Base-by-base conservation (phyloP, 2,329 filamentous ascomycete species). In the Pseudogymnoascus sp. region DNA sequence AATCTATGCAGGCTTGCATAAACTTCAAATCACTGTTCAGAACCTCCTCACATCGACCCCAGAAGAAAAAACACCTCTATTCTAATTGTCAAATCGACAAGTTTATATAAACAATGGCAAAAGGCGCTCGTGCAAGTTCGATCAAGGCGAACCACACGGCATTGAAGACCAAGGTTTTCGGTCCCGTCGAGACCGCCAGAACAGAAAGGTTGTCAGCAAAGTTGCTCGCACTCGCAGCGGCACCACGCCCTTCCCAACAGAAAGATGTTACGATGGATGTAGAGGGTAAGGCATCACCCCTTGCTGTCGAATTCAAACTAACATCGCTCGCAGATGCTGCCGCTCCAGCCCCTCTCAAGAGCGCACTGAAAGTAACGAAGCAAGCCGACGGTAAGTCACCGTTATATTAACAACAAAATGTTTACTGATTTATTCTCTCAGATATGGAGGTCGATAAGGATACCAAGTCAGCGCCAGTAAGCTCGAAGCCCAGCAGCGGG, bases 141-240 rank as follows among this genome's bases (percentile, higher is more conserved):
- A 85, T 81, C 69, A 97, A 97, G 79, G 81, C 82, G 70, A 97
- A 97, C 79, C 91, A 91, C 77, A 81, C 83, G 68, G 87, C 84
- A 69, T 82, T 96, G 66, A 92, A 92, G 74, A 80, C 83, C 66
- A 85, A 84, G 66, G 88, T 97, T 66, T 97, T 96, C 75, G 90
- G 88, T 1, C 93, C 93, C 14, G 85, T 86, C 61, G 90, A 93
- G 73, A 78, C 82, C 68, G 91, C 89, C 50, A 84, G 93, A 68
- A 87, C 86, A 60, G 87, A 92, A 75, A 87, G 93, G 66, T 83
- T 97, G 36, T 91, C 90, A 38, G 88, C 89, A 64, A 96, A 94
- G 76, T 80, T 97, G 63, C 80, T 92, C 70, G 91, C 92, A 72
- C 74, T 96, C 68, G 89, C 88, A 53, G 81, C 86, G 62, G 86